phyloP scores from a whole-genome alignment of 2,329 filamentous ascomycete genomes.

The Trichoderma sp. region DNA sequence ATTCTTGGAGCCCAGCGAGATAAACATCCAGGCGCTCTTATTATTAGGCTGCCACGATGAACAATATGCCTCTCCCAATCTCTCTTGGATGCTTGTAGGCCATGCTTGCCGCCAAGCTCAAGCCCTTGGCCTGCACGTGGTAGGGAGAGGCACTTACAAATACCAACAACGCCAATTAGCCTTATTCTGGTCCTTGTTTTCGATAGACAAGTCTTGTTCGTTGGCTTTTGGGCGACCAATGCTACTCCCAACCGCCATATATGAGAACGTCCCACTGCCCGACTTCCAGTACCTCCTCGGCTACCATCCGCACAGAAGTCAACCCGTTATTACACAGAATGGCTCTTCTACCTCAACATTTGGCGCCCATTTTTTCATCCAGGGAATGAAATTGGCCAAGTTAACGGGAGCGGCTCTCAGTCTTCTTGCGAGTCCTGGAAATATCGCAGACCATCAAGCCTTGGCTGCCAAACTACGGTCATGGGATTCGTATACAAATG shows the following conservation, averaged over 20 bases:
- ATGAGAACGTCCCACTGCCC: background rate
- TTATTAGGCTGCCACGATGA: conserved; percentile 5
- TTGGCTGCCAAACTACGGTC: background rate
- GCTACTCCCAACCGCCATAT: background rate
- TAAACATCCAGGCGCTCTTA: conserved; percentile 14
- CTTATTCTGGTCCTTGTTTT: conserved; percentile 17
- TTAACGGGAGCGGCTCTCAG: background rate
- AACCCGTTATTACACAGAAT: background rate
- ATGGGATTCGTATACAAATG: background rate
- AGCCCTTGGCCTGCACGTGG: background rate
- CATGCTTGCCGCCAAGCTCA: conserved; percentile 18
- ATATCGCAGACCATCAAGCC: too few relatives aligned
- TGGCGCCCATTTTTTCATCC: conserved; percentile 1
- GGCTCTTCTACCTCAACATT: background rate
- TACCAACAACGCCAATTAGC: conserved; percentile 5
- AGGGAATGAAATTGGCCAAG: background rate
- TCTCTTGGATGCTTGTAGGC: conserved; percentile 19
- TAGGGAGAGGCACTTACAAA: background rate
- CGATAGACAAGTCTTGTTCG: conserved; percentile 18
- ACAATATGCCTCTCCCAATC: conserved; percentile 11
- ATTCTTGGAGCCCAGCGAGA: conserved; percentile 13
- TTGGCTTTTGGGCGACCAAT: conserved; percentile 14
- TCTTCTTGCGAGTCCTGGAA: background rate
- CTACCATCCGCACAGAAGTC: background rate
- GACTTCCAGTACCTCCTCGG: background rate